phyloP scores from a whole-genome alignment of 345 rosid genomes.

The Erodium maritimum region DNA sequence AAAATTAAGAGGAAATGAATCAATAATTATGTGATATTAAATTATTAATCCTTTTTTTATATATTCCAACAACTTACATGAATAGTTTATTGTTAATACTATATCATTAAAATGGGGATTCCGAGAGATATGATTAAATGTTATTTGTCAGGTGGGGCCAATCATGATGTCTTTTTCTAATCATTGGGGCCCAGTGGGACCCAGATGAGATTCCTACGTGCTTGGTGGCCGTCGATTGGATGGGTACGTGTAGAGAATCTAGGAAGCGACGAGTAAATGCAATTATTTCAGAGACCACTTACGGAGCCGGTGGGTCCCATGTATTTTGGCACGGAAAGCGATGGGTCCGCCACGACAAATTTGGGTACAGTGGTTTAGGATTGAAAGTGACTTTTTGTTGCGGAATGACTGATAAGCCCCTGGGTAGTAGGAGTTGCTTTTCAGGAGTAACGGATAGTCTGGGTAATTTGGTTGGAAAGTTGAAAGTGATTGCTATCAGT shows the following conservation, averaged over 20 bases:
- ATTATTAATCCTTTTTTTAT: too few species aligned
- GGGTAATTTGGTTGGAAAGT: too few species aligned
- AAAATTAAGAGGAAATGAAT: slow-evolving; percentile 1
- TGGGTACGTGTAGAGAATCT: background rate
- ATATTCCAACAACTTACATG: too few species aligned
- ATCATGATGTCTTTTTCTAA: slow-evolving; percentile 13
- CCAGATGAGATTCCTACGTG: background rate
- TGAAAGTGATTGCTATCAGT: too few species aligned
- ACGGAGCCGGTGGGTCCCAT: too few species aligned
- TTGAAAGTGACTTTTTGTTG: too few species aligned
- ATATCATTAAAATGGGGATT: background rate
- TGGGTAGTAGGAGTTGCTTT: too few species aligned
- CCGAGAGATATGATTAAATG: background rate
- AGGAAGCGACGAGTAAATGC: background rate
- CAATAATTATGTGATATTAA: too few species aligned
- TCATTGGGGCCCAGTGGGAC: slow-evolving; percentile 23
- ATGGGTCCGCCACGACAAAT: background rate
- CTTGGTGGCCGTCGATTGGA: background rate
- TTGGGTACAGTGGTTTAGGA: background rate
- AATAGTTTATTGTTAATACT: too few species aligned
- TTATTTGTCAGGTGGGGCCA: slow-evolving; percentile 9
- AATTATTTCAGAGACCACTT: too few species aligned
- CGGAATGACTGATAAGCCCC: too few species aligned
- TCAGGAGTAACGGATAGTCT: too few species aligned
- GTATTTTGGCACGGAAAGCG: background rate